phyloP scores from a whole-genome alignment of 176 grass and related monocot species.

The Oryza longistaminata region DNA sequence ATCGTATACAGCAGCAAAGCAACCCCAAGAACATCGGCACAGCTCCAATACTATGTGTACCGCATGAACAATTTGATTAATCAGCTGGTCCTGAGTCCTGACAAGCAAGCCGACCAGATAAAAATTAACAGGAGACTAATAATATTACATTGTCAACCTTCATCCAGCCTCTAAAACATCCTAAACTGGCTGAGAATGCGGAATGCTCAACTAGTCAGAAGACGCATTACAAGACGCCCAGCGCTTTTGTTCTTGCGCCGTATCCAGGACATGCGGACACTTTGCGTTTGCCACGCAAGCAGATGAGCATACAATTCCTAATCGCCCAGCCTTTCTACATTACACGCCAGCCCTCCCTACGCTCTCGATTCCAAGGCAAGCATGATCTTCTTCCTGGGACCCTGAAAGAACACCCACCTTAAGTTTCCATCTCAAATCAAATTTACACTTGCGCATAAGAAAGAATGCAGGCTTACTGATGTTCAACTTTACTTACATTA shows the following conservation, averaged over 20 bases:
- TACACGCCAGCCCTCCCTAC: slow-evolving; percentile 38
- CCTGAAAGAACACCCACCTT: slow-evolving; percentile 50
- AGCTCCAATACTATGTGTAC: background rate
- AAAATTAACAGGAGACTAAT: slow-evolving; percentile 11
- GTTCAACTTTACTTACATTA: background rate
- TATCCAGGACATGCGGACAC: background rate
- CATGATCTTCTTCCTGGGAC: slow-evolving; percentile 98
- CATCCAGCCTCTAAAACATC: slow-evolving; percentile 10
- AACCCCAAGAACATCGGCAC: background rate
- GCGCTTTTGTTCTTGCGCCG: background rate
- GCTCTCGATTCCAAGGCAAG: slow-evolving; percentile 80
- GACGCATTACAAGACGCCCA: slow-evolving; percentile 20
- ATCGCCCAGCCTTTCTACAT: slow-evolving; percentile 43
- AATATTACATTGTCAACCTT: slow-evolving; percentile 25
- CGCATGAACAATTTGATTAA: background rate
- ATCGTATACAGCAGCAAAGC: background rate
- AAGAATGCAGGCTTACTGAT: background rate
- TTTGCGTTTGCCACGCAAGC: slow-evolving; percentile 14
- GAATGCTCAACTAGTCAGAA: background rate
- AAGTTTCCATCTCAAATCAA: background rate
- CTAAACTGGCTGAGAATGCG: slow-evolving; percentile 5
- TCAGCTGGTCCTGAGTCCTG: background rate
- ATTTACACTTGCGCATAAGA: background rate
- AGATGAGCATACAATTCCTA: slow-evolving; percentile 34
- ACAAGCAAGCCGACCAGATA: background rate